Percentiles rank a stretch among this genome's conserved stretches.
Evolutionary conservation across 805 yeast genomes (phyloP).

Genomic region (Hermanozyma aechmeae): DNA sequence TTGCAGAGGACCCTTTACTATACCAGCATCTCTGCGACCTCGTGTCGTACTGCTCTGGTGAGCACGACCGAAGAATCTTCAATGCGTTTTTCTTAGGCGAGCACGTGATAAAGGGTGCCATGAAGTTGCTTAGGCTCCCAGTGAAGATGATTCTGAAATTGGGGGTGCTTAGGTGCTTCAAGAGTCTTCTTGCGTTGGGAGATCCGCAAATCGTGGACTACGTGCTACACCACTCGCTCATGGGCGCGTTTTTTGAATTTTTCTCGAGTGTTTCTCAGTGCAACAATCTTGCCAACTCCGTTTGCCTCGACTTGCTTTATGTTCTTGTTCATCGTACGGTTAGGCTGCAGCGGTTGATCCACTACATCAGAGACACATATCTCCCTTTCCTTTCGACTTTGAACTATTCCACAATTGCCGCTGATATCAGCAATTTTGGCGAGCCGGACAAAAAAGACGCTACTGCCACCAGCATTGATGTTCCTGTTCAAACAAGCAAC

Average conservation of each 20-base stretch:
- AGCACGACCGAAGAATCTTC: constrained; percentile 50
- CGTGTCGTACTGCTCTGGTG: constrained; percentile 54
- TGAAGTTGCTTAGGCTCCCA: constrained; percentile 32
- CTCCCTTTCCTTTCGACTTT: too few relatives aligned
- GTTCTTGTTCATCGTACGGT: too few relatives aligned
- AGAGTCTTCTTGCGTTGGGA: constrained; percentile 49
- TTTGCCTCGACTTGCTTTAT: constrained; percentile 63
- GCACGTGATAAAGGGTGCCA: constrained; percentile 47
- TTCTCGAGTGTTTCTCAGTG: constrained; percentile 37
- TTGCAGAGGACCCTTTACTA: constrained; percentile 35
- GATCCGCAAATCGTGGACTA: constrained; percentile 52
- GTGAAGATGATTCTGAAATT: constrained; percentile 48
- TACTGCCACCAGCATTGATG: too few relatives aligned
- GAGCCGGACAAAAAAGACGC: too few relatives aligned
- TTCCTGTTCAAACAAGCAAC: too few relatives aligned
- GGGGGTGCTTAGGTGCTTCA: constrained; percentile 62
- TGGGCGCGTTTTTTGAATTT: constrained; percentile 39
- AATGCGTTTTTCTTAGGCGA: constrained; percentile 57
- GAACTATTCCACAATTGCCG: too few relatives aligned
- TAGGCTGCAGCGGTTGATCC: too few relatives aligned
- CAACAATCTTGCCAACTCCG: constrained; percentile 64
- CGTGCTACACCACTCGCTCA: constrained; percentile 46
- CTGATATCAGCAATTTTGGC: too few relatives aligned
- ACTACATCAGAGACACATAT: too few relatives aligned
- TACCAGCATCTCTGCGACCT: constrained; percentile 62